phyloP scores from a whole-genome alignment of 2,329 filamentous ascomycete genomes.

The Cercospora janseana region DNA sequence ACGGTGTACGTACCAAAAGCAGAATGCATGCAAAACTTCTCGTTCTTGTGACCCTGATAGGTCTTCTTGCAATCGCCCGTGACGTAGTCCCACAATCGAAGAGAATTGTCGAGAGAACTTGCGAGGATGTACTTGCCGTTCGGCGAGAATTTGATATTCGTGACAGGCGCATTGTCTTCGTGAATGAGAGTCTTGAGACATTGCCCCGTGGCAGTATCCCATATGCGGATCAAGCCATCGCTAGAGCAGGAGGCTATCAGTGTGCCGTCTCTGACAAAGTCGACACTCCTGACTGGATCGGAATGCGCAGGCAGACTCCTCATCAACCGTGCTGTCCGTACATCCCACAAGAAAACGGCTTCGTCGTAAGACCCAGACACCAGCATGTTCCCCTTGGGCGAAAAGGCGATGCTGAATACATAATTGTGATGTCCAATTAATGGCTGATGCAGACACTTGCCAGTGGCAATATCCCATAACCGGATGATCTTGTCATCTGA shows the following conservation, averaged over 20 bases:
- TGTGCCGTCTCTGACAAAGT: slow-evolving; percentile 89
- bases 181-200: slow-evolving; percentile 93
- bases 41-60: slow-evolving; percentile 88
- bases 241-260: slow-evolving; percentile 87
- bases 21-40: slow-evolving; percentile 78
- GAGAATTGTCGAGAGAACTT: slow-evolving; percentile 83
- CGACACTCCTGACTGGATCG: slow-evolving; percentile 89
- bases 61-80: slow-evolving; percentile 91
- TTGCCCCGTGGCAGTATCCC: slow-evolving; percentile 93
- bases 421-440: slow-evolving; percentile 93
- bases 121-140: slow-evolving; percentile 93
- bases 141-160: slow-evolving; percentile 85
- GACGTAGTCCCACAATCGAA: slow-evolving; percentile 94
- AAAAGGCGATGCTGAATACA: slow-evolving; percentile 89
- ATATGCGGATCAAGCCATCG: slow-evolving; percentile 88
- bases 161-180: slow-evolving; percentile 90
- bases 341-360: slow-evolving; percentile 95
- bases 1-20: slow-evolving; percentile 69
- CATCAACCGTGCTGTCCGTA: slow-evolving; percentile 83
- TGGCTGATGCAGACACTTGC: slow-evolving; percentile 57
- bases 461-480: slow-evolving; percentile 73
- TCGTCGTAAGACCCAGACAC: slow-evolving; percentile 96
- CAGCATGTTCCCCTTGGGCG: slow-evolving; percentile 96
- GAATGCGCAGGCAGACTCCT: slow-evolving; percentile 88
- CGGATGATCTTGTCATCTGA: slow-evolving; percentile 96